Percentiles rank a stretch among this genome's conserved stretches.
phyloP scores from a whole-genome alignment of 768 basidiomycete species.

The Suillus discolor region DNA sequence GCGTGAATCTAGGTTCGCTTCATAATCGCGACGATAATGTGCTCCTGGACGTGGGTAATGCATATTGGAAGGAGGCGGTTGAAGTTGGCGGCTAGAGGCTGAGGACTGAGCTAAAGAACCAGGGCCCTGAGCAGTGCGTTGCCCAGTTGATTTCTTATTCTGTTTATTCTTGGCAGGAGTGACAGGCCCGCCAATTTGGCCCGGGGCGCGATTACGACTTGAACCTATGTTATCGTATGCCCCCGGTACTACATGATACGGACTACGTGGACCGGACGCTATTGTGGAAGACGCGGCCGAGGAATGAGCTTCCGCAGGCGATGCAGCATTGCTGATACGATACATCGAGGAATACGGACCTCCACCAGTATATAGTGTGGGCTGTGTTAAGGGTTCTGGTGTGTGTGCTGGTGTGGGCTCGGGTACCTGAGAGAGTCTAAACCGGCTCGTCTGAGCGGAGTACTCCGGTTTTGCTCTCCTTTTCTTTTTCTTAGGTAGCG shows the following conservation, averaged over 20 bases:
- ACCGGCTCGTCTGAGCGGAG: slow-evolving; percentile 49
- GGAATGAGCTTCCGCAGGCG: slow-evolving; percentile 6
- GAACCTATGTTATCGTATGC: slow-evolving; percentile 7
- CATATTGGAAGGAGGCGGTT: slow-evolving; percentile 9
- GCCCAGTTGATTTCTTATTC: slow-evolving; percentile 18
- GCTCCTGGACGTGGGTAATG: neutral
- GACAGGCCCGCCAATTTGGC: neutral
- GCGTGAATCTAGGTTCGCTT: slow-evolving; percentile 8
- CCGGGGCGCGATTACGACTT: neutral
- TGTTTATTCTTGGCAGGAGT: slow-evolving; percentile 10
- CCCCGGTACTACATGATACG: neutral
- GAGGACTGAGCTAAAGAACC: slow-evolving; percentile 6
- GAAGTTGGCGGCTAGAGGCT: slow-evolving; percentile 10
- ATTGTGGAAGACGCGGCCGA: slow-evolving; percentile 5
- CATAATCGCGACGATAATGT: slow-evolving; percentile 24
- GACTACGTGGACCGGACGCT: slow-evolving; percentile 1
- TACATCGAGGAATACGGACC: slow-evolving; percentile 46
- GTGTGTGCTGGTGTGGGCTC: slow-evolving; percentile 30
- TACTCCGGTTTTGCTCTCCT: slow-evolving; percentile 38
- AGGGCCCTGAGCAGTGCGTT: neutral
- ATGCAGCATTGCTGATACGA: slow-evolving; percentile 24
- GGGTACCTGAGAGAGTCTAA: slow-evolving; percentile 39
- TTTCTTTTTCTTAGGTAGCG: slow-evolving; percentile 24
- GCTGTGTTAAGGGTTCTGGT: slow-evolving; percentile 15
- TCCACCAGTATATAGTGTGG: slow-evolving; percentile 36